Conservation (phyloP, 768 basidiomycete species). For the Boletus subparvulus region DNA sequence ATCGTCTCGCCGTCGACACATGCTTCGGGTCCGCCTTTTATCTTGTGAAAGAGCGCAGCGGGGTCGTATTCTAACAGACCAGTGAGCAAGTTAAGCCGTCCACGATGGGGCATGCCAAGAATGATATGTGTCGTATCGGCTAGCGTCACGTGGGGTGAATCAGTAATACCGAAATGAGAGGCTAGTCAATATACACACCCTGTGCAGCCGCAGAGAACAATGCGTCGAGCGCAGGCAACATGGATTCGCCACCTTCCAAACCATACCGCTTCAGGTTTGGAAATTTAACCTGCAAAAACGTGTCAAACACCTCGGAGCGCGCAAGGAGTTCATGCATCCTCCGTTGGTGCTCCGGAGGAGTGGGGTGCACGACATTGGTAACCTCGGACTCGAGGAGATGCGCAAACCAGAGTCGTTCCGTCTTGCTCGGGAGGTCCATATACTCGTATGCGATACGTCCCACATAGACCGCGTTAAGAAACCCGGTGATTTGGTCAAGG, state of each 20-base stretch:
- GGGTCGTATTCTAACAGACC: constrained; percentile 69
- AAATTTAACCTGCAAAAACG: constrained; percentile 84
- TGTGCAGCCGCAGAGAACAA: constrained; percentile 67
- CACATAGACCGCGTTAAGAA: constrained; percentile 74
- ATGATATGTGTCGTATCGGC: constrained; percentile 72
- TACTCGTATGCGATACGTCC: constrained; percentile 90
- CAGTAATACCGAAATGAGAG: background rate
- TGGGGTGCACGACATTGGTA: constrained; percentile 30
- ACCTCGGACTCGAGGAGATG: constrained; percentile 67
- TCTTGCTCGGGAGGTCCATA: constrained; percentile 86
- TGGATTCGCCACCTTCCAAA: constrained; percentile 90
- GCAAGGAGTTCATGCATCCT: constrained; percentile 69
- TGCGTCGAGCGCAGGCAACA: constrained; percentile 83
- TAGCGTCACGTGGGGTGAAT: constrained; percentile 17
- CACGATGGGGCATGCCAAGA: constrained; percentile 86
- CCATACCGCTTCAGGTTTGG: constrained; percentile 88
- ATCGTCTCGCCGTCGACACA: constrained; percentile 59
- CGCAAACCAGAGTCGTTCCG: constrained; percentile 87
- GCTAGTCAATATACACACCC: constrained; percentile 36
- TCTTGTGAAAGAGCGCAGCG: constrained; percentile 79
- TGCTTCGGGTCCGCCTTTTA: constrained; percentile 73
- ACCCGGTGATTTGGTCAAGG: constrained; percentile 65
- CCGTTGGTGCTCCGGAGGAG: constrained; percentile 42
- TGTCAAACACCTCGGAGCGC: constrained; percentile 78
- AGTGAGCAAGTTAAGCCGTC: constrained; percentile 81